Evolutionary conservation across 2,329 filamentous ascomycete genomes (phyloP).

Genomic region (Thelonectria rubi): DNA sequence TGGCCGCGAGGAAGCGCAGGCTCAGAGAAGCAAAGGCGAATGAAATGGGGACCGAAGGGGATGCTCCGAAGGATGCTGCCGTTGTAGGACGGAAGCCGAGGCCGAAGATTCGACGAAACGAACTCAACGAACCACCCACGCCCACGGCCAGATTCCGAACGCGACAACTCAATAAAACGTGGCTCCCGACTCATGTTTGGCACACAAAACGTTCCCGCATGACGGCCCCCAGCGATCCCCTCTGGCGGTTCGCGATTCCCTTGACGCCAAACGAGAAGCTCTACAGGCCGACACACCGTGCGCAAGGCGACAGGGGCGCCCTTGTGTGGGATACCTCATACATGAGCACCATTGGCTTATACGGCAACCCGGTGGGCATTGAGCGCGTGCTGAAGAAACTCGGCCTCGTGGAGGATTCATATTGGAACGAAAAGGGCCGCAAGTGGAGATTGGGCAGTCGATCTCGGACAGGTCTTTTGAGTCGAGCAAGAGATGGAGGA

Average conservation of each 20-base stretch:
- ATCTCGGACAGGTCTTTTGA: slow-evolving; percentile 60
- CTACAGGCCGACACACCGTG: slow-evolving; percentile 86
- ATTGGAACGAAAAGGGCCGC: slow-evolving; percentile 70
- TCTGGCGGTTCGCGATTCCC: slow-evolving; percentile 93
- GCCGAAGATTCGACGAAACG: slow-evolving; percentile 76
- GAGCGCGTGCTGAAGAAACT: slow-evolving; percentile 72
- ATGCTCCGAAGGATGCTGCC: slow-evolving; percentile 21
- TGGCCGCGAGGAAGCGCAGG: slow-evolving; percentile 65
- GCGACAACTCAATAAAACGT: slow-evolving; percentile 87
- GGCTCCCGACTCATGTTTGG: slow-evolving; percentile 94
- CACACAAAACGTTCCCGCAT: slow-evolving; percentile 92
- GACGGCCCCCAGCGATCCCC: slow-evolving; percentile 77
- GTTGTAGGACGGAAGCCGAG: slow-evolving; percentile 49
- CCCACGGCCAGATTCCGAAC: slow-evolving; percentile 78
- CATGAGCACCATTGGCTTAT: slow-evolving; percentile 83
- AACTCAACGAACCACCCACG: slow-evolving; percentile 66
- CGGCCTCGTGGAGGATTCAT: slow-evolving; percentile 66
- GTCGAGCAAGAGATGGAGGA: slow-evolving; percentile 61
- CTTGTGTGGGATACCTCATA: slow-evolving; percentile 96
- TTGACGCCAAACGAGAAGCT: slow-evolving; percentile 88
- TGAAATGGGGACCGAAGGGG: slow-evolving; percentile 32
- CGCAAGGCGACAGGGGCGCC: slow-evolving; percentile 77
- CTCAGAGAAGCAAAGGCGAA: slow-evolving; percentile 48
- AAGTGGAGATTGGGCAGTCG: slow-evolving; percentile 73
- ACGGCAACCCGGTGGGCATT: slow-evolving; percentile 72